Conservation (phyloP, 176 grass and related monocot genomes). For the Coix lacrymajobi region DNA sequence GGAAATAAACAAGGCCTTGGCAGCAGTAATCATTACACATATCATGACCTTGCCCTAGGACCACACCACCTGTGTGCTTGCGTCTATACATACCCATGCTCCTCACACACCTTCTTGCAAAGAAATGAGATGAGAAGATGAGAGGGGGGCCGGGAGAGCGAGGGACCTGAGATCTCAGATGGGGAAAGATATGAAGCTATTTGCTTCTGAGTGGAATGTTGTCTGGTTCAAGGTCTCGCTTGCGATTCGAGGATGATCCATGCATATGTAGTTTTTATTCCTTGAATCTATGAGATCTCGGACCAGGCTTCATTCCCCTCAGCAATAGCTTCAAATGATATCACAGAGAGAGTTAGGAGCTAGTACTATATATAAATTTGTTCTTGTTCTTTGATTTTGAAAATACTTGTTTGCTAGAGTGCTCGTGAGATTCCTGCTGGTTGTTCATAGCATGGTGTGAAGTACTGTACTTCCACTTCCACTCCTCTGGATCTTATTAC, state of each 20-base stretch:
- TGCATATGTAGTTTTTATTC: not conserved
- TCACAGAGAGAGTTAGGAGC: not conserved
- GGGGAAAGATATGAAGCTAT: constrained; percentile 53
- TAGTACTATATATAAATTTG: not conserved
- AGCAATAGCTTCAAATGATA: constrained; percentile 58
- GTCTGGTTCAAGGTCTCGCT: constrained; percentile 79
- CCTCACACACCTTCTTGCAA: constrained; percentile 26
- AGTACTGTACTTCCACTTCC: not conserved
- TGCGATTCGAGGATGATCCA: constrained; percentile 15
- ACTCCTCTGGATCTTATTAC: not conserved
- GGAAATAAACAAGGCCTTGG: too few relatives aligned
- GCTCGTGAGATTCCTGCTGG: not conserved
- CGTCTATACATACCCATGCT: constrained; percentile 53
- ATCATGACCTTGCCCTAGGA: constrained; percentile 59
- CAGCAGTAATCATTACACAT: constrained; percentile 73
- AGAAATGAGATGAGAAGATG: not conserved
- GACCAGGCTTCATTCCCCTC: constrained; percentile 99
- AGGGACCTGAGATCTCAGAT: not conserved
- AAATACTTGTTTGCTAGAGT: not conserved
- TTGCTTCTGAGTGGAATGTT: constrained; percentile 92
- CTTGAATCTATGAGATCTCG: constrained; percentile 45
- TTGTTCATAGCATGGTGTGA: not conserved
- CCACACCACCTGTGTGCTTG: constrained; percentile 19
- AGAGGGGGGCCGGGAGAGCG: not conserved
- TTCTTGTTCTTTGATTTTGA: not conserved